Conservation (phyloP, 2,329 filamentous ascomycete species). For the Stemphylium beticola region DNA sequence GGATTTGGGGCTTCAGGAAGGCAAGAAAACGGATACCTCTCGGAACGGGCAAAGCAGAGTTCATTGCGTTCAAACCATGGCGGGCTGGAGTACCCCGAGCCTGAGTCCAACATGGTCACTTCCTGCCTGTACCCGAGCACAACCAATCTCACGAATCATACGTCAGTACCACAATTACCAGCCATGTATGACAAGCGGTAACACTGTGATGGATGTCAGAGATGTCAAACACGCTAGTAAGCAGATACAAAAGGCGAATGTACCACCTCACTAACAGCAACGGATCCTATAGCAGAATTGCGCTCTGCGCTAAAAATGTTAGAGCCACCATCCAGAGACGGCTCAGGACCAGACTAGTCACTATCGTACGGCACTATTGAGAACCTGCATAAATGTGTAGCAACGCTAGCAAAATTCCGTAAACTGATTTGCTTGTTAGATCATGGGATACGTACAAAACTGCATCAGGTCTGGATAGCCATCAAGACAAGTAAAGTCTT, state of each 20-base stretch:
- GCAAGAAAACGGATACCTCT: not conserved
- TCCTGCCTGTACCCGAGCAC: not conserved
- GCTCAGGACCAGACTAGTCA: not conserved
- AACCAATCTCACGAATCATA: not conserved
- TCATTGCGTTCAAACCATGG: not conserved
- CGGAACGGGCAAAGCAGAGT: not conserved
- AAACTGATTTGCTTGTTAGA: not conserved
- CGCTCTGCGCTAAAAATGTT: not conserved
- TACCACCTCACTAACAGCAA: not conserved
- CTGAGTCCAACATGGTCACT: not conserved
- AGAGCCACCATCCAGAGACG: not conserved
- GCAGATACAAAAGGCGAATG: not conserved
- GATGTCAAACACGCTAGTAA: slow-evolving; percentile 16
- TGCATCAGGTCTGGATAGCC: not conserved
- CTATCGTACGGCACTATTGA: slow-evolving; percentile 1
- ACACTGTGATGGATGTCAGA: slow-evolving; percentile 1
- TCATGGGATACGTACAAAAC: not conserved
- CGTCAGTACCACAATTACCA: not conserved
- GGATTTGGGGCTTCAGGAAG: not conserved
- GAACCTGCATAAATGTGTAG: not conserved
- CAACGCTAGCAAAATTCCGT: not conserved
- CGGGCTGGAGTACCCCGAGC: not conserved
- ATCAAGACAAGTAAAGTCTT: not conserved
- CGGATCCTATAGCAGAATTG: not conserved
- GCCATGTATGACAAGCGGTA: slow-evolving; percentile 3